Evolutionary conservation across 2,329 filamentous ascomycete genomes (phyloP).

Genomic region (Claviceps purpurea): DNA sequence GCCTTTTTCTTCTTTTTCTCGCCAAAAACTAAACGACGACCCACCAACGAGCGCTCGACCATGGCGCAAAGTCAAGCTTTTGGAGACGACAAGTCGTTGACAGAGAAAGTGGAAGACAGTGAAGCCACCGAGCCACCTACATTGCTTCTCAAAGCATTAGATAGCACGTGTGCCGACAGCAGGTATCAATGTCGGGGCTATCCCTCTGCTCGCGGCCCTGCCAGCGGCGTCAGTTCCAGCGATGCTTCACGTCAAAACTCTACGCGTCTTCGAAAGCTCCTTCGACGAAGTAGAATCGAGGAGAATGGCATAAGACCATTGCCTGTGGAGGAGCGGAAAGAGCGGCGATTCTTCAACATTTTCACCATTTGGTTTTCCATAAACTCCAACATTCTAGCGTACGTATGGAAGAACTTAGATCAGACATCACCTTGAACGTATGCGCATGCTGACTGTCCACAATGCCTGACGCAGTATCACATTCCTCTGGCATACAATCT

Average conservation of each 20-base stretch:
- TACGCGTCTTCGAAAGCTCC: slow-evolving; percentile 10
- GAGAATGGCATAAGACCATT: slow-evolving; percentile 30
- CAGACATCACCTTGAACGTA: background rate
- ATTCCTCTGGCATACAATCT: slow-evolving; percentile 43
- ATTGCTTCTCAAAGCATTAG: background rate
- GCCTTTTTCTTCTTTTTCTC: background rate
- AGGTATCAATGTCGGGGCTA: background rate
- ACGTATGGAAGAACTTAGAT: slow-evolving; percentile 7
- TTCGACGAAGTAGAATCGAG: slow-evolving; percentile 27
- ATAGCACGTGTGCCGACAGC: background rate
- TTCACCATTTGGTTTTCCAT: slow-evolving; percentile 37
- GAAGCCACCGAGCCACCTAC: background rate
- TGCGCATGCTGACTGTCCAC: background rate
- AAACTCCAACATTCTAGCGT: slow-evolving; percentile 34
- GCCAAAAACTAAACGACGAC: background rate
- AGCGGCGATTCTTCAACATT: slow-evolving; percentile 27
- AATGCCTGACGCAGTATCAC: slow-evolving; percentile 31
- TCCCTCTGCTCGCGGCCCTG: background rate
- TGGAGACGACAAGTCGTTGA: background rate
- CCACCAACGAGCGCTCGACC: background rate
- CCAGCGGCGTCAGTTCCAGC: background rate
- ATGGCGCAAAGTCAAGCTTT: background rate
- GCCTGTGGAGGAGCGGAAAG: slow-evolving; percentile 26
- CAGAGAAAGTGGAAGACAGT: background rate
- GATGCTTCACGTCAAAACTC: background rate